Base-by-base conservation (phyloP, 2,329 filamentous ascomycete species). In the Chrysosporium queenslandicum region DNA sequence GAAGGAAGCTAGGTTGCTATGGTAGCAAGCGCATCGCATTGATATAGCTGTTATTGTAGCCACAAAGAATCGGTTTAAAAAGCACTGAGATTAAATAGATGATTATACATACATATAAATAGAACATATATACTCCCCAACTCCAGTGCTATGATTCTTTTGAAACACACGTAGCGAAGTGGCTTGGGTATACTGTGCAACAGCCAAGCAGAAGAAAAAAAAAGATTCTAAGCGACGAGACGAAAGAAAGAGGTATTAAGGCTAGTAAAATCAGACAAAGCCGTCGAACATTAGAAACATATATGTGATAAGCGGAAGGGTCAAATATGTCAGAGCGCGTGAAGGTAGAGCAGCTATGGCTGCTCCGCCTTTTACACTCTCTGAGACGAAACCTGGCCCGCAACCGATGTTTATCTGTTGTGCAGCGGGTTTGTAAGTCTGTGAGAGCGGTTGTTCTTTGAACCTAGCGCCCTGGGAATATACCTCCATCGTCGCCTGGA, bases 401-500 rank as follows among this genome's bases (percentile, higher is more conserved):
- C 81, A 84, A 9, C 63, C 74, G 9, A 79, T 73, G 63, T 95
- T 85, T 48, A 97, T 77, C 61, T 85, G 79, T 56, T 77, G 69
- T 0, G 91, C 90, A 0, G 89, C 88, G 8, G 71, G 62, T 4
- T 76, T 69, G 65, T 96, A 97, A 0, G 82, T 86, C 14, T 73
- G 66, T 23, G 79, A 78, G 43, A 97, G 77, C 6, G 81, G 78
- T 59, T 86, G 81, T 2, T 73, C 77, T 32, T 79, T 73, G 60
- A 89, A 80, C 12, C 77, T 74, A 0, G 86, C 81, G 27, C 83
- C 84, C 0, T 78, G 69, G 50, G 85, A 81, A 67, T 86, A 96
- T 16, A 94, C 78, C 23, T 76, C 76, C 88, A 97, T 94, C 3
- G 86, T 91, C 55, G 86, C 75, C 62, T 83, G 76, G 40, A 92